Evolutionary conservation across 805 yeast genomes (phyloP).

Genomic region (Barnettozyma botsteinii): DNA sequence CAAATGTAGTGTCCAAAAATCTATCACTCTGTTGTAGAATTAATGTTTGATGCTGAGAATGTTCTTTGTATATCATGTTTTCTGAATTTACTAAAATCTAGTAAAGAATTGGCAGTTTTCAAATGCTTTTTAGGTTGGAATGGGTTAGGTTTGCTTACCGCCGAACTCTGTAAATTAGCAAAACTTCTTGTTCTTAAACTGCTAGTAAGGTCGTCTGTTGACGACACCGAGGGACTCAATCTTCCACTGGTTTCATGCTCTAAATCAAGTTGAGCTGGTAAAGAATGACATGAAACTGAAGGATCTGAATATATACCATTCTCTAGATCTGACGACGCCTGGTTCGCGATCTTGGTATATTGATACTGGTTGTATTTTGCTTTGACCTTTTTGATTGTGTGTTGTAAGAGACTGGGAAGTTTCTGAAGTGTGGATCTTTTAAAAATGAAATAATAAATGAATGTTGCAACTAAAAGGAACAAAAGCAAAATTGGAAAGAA

Average conservation of each 20-base stretch:
- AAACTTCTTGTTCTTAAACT: constrained; percentile 22
- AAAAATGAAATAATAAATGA: constrained; percentile 11
- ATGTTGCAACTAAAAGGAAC: constrained; percentile 2
- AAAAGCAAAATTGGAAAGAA: constrained; percentile 10
- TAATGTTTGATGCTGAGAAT: not conserved
- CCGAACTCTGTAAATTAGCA: constrained; percentile 15
- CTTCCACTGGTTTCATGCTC: constrained; percentile 18
- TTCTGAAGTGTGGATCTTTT: constrained; percentile 12
- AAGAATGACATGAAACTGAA: not conserved
- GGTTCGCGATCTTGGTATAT: constrained; percentile 18
- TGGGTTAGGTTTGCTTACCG: not conserved
- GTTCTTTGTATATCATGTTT: constrained; percentile 8
- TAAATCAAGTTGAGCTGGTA: constrained; percentile 2
- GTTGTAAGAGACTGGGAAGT: constrained; percentile 13
- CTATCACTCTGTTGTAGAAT: not conserved
- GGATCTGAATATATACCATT: constrained; percentile 16
- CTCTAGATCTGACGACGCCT: constrained; percentile 19
- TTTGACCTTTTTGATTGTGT: constrained; percentile 12
- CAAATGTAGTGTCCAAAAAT: too few relatives aligned
- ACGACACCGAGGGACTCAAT: constrained; percentile 17
- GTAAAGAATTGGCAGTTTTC: constrained; percentile 14
- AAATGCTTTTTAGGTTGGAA: constrained; percentile 14
- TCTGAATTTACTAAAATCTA: constrained; percentile 20
- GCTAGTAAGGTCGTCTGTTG: constrained; percentile 8
- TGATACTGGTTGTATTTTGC: constrained; percentile 16